A percentile compares a stretch with the other conserved stretches of the same genome.
These are phyloP conservation scores for Capsicum pubescens DNA, from an alignment of 257 asterid species.

Conservation along the genomic window DNA sequence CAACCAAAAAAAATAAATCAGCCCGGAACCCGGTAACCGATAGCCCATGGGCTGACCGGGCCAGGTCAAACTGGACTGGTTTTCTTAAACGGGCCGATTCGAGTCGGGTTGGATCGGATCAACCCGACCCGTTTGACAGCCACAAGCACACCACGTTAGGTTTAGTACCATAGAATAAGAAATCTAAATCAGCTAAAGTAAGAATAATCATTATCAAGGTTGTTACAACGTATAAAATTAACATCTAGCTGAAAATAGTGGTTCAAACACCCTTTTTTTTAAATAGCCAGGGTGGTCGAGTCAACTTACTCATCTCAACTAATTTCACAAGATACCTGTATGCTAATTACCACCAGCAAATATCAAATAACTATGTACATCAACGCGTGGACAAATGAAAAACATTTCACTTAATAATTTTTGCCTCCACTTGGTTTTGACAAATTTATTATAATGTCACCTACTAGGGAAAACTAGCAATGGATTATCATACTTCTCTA, in stretches of 20 bases:
- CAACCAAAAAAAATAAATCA: no score
- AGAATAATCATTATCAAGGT: slow-evolving; percentile 1
- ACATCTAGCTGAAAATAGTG: neutral
- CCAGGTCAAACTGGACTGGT: no score
- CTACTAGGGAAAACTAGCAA: neutral
- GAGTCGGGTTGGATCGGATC: no score
- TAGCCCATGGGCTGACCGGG: no score
- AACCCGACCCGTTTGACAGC: no score
- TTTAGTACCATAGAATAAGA: neutral
- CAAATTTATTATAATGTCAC: neutral
- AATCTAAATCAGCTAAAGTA: neutral
- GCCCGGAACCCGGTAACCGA: no score
- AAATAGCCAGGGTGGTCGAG: no score
- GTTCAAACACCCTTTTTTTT: neutral
- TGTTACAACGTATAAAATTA: neutral
- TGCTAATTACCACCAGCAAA: no score
- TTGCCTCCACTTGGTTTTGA: no score
- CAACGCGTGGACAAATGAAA: neutral
- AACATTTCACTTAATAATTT: neutral
- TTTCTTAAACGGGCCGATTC: no score
- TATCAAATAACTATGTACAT: neutral
- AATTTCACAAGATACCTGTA: neutral
- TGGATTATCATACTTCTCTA: neutral
- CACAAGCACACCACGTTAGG: neutral
- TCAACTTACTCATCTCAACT: neutral